Evolutionary conservation across 1,284 basidiomycete species (phyloP).

Genomic region (Puccinia coronata): DNA sequence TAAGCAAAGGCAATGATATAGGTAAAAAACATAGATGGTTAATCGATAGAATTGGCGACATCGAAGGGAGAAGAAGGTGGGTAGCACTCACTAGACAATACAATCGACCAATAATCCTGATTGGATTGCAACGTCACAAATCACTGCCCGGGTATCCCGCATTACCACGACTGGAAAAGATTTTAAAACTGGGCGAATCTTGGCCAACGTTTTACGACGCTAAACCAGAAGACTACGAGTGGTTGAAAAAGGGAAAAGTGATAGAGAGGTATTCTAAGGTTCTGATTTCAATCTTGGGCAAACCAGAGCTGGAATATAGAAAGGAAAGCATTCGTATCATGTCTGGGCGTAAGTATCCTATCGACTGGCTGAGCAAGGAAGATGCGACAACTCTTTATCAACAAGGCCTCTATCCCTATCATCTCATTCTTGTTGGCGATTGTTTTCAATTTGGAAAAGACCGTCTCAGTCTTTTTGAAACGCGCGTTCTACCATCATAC

Average conservation of each 20-base stretch:
- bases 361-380: background rate
- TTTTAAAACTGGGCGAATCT: background rate
- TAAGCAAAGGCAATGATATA: too few species aligned
- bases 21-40: too few species aligned
- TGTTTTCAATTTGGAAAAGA: conserved; percentile 1
- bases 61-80: conserved; percentile 24
- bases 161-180: background rate
- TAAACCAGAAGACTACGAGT: background rate
- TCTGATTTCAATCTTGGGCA: background rate
- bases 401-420: conserved; percentile 3
- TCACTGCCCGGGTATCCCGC: background rate
- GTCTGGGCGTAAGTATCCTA: conserved; percentile 3
- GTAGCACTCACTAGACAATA: background rate
- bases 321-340: background rate
- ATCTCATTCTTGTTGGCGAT: background rate
- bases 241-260: too few species aligned
- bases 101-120: background rate
- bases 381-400: background rate
- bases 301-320: background rate
- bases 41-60: background rate
- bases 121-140: background rate
- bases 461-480: background rate
- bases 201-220: conserved; percentile 19
- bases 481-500: background rate
- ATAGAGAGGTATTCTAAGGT: too few species aligned